Base-by-base conservation (phyloP, 345 rosid genomes). In the Lenwebbia sp. region DNA sequence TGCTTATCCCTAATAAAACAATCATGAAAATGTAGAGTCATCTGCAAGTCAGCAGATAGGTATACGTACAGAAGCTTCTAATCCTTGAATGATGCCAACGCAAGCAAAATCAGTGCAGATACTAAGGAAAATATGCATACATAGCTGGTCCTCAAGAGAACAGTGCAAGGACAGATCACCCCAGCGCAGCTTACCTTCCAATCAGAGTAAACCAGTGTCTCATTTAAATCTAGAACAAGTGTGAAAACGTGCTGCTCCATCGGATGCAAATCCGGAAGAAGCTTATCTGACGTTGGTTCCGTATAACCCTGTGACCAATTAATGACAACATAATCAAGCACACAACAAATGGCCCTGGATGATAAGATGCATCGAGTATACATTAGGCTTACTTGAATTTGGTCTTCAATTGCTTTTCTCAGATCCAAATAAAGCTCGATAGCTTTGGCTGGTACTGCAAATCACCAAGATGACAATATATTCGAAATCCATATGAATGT, bases 221-320 rank as follows among this genome's bases (percentile, higher is more conserved):
- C 99, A 44, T 95, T 95, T 85, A 97, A 94, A 94, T 97, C 99
- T 49, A 97, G 92, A 91, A 97, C 99, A 49, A 97, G 98, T 28
- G 99, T 98, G 88, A 95, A 95, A 85, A 89, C 94, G 88, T 96
- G 91, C 87, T 97, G 99, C 85, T 94, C 98, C 76, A 91, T 54
- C 3, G 99, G 99, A 83, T 93, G 98, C 94, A 95, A 84, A 90
- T 98, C 99, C 51, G 99, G 99, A 86, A 98, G 99, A 92, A 98
- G 99, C 91, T 96, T 94, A 47, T 96, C 99, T 49, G 99, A 95
- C 84, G 95, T 92, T 83, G 99, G 99, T 87, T 98, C 99, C 56
- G 99, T 93, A 89, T 90, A 96, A 83, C 94, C 97, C 99, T 98
- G 81, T 37, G 81, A 37, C 81, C 25, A 85, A 55, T 30, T 84